Percentiles rank a stretch among this genome's conserved stretches.
phyloP scores from a whole-genome alignment of 805 yeast genomes.

The Starmerella geochares region DNA sequence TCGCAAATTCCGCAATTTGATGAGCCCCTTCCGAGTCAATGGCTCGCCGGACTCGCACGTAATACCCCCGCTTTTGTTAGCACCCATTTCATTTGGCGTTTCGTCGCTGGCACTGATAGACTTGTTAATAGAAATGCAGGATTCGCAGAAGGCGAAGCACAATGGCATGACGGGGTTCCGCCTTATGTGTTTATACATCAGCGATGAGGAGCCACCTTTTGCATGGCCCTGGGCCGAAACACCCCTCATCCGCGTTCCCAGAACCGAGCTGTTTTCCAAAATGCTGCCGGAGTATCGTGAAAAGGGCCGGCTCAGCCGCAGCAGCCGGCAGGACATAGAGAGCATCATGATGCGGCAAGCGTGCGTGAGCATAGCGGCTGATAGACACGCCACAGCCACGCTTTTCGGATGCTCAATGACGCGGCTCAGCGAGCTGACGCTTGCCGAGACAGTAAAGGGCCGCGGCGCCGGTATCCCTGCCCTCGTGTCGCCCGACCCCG shows the following conservation, averaged over 20 bases:
- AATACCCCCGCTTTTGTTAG: slow-evolving; percentile 31
- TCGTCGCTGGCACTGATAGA: slow-evolving; percentile 63
- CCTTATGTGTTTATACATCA: slow-evolving; percentile 40
- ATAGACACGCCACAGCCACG: slow-evolving; percentile 40
- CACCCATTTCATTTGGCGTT: slow-evolving; percentile 50
- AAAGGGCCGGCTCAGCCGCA: slow-evolving; percentile 31
- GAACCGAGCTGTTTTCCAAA: background rate
- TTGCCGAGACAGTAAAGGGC: slow-evolving; percentile 74
- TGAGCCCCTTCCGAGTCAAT: slow-evolving; percentile 70
- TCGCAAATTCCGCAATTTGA: slow-evolving; percentile 69
- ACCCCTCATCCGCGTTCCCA: background rate
- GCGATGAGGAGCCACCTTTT: slow-evolving; percentile 21
- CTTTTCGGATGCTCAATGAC: slow-evolving; percentile 72
- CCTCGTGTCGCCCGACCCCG: slow-evolving; percentile 20
- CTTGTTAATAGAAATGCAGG: slow-evolving; percentile 48
- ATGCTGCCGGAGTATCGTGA: slow-evolving; percentile 1
- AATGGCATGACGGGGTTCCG: slow-evolving; percentile 61
- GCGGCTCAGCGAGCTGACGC: slow-evolving; percentile 64
- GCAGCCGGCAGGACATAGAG: slow-evolving; percentile 56
- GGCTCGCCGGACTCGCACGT: slow-evolving; percentile 39
- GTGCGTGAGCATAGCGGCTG: slow-evolving; percentile 39
- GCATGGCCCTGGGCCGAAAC: slow-evolving; percentile 24
- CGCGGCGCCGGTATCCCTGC: slow-evolving; percentile 61
- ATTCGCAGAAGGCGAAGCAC: slow-evolving; percentile 53
- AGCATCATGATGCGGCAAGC: slow-evolving; percentile 41